Evolutionary conservation across 371 early-diverging fungal species (phyloP).

Genomic region (Syncephalastrum contaminatum): DNA sequence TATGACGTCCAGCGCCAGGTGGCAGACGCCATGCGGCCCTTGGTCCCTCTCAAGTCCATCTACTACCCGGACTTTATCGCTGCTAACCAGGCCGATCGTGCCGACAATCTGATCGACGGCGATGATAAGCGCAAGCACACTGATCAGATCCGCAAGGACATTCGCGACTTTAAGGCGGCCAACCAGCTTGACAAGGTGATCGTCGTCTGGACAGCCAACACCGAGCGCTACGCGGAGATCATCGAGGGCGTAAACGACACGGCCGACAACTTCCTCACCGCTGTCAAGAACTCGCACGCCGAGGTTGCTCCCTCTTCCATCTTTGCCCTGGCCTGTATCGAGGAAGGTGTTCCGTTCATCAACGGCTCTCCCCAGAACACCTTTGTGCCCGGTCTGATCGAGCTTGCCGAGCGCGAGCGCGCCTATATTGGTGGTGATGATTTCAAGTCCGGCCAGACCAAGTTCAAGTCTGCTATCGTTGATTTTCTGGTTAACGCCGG

Average conservation of each 20-base stretch:
- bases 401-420: constrained; percentile 84
- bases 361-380: constrained; percentile 99
- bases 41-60: constrained; percentile 90
- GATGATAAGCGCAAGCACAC: constrained; percentile 83
- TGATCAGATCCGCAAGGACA: constrained; percentile 89
- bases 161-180: constrained; percentile 87
- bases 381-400: constrained; percentile 91
- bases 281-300: constrained; percentile 76
- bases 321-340: constrained; percentile 94
- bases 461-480: constrained; percentile 96
- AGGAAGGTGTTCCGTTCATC: constrained; percentile 93
- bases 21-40: constrained; percentile 67
- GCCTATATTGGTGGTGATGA: constrained; percentile 97
- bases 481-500: constrained; percentile 98
- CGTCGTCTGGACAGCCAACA: constrained; percentile 98
- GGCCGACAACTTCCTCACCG: constrained; percentile 83
- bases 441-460: constrained; percentile 98
- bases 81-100: constrained; percentile 95
- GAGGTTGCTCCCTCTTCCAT: constrained; percentile 96
- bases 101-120: constrained; percentile 87
- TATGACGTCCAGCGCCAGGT: constrained; percentile 95
- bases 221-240: constrained; percentile 86
- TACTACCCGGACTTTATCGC: constrained; percentile 97
- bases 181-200: constrained; percentile 91
- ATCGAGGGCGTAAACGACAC: constrained; percentile 94